Percentiles rank a stretch among this genome's conserved stretches.
These are phyloP conservation scores for Syzygium oleosum DNA, from an alignment of 345 rosid genomes.

Conservation along the genomic window DNA sequence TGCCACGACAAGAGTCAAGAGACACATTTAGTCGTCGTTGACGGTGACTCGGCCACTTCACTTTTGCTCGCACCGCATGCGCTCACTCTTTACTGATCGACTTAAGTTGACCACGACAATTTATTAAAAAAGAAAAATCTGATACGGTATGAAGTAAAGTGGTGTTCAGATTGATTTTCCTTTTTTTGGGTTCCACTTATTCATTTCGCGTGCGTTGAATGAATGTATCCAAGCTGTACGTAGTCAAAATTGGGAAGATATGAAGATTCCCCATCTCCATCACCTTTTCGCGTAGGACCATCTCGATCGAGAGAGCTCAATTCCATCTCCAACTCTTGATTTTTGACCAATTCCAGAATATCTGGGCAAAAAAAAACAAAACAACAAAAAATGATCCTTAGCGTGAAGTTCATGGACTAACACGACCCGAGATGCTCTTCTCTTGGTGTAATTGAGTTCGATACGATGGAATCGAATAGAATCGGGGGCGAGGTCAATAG, in stretches of 20 bases:
- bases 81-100: neutral
- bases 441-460: neutral
- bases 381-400: neutral
- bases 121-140: neutral
- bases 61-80: neutral
- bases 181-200: neutral
- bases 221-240: neutral
- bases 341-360: neutral
- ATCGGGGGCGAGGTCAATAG: neutral
- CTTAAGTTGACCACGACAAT: neutral
- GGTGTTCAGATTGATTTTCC: too few species aligned
- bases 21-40: neutral
- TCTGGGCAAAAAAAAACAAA: neutral
- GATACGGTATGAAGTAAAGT: too few species aligned
- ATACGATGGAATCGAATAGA: neutral
- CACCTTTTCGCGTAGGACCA: neutral
- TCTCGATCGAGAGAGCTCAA: neutral
- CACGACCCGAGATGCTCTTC: neutral
- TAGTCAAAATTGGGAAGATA: neutral
- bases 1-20: neutral
- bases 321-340: neutral
- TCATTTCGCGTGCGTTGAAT: neutral
- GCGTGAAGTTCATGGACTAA: neutral
- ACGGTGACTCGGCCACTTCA: neutral
- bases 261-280: neutral